Percentiles rank a stretch among this genome's conserved stretches.
phyloP scores from a whole-genome alignment of 441 rosid species.

The Raphanus hybrid region DNA sequence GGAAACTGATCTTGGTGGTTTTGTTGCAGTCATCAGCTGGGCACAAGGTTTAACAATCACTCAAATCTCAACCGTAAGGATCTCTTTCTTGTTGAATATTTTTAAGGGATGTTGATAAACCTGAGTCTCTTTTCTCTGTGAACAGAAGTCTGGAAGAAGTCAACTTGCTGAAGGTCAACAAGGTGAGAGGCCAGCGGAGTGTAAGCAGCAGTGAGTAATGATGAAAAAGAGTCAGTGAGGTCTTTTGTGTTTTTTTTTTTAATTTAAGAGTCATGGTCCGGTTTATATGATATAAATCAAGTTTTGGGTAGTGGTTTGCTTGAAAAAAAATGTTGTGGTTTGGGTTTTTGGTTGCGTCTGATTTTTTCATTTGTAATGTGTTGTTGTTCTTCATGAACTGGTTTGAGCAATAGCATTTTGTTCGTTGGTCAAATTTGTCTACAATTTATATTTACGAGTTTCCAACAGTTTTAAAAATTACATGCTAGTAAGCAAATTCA shows the following conservation, averaged over 20 bases:
- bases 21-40: conserved; percentile 10
- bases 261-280: conserved; percentile 4
- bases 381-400: neutral
- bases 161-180: conserved; percentile 8
- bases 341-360: neutral
- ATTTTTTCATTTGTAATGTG: neutral
- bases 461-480: neutral
- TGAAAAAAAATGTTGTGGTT: neutral
- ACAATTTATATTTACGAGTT: neutral
- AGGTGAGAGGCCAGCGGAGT: conserved; percentile 7
- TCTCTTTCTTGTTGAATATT: neutral
- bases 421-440: neutral
- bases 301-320: conserved; percentile 8
- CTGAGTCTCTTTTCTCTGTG: neutral
- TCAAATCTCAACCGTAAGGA: neutral
- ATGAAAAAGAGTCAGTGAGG: neutral
- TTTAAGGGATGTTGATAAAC: neutral
- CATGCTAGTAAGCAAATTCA: too few species aligned
- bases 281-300: conserved; percentile 6
- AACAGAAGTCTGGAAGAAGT: conserved; percentile 6
- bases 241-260: neutral
- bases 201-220: conserved; percentile 8
- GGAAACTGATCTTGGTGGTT: neutral
- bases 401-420: neutral
- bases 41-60: neutral